Percentiles rank a stretch among this genome's conserved stretches.
phyloP scores from a whole-genome alignment of 495 filamentous ascomycete species.

The Rhypophila decipiens region DNA sequence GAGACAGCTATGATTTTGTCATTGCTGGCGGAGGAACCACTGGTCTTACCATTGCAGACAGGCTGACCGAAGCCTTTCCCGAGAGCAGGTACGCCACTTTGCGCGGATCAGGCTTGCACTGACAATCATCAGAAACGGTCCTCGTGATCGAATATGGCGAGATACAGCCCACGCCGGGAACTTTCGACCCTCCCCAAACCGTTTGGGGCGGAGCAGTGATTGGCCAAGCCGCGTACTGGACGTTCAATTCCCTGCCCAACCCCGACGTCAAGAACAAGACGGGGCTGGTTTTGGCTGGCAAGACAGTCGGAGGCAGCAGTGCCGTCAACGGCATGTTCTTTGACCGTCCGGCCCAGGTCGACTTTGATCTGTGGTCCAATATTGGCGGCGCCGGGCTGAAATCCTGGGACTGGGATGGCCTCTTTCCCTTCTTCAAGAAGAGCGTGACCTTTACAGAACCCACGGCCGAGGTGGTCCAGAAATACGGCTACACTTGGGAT shows the following conservation, averaged over 20 bases:
- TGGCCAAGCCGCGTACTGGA: background rate
- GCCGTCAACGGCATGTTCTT: conserved; percentile 9
- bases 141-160: conserved; percentile 10
- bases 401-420: conserved; percentile 2
- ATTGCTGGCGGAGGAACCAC: conserved; percentile 35
- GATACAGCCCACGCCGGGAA: conserved; percentile 5
- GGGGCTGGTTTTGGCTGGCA: background rate
- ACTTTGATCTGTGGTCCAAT: conserved; percentile 2
- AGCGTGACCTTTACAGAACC: conserved; percentile 6
- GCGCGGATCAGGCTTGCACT: too few relatives aligned
- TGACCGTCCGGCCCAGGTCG: conserved; percentile 6
- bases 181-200: conserved; percentile 5
- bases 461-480: background rate
- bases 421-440: conserved; percentile 7
- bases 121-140: background rate
- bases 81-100: background rate
- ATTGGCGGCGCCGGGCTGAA: background rate
- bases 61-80: conserved; percentile 20
- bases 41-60: conserved; percentile 33
- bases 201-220: background rate
- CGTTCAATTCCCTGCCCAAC: background rate
- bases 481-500: conserved; percentile 4
- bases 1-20: conserved; percentile 30
- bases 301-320: conserved; percentile 4
- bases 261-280: conserved; percentile 6